phyloP scores from a whole-genome alignment of 345 rosid species.

The Arabis hirsuta region DNA sequence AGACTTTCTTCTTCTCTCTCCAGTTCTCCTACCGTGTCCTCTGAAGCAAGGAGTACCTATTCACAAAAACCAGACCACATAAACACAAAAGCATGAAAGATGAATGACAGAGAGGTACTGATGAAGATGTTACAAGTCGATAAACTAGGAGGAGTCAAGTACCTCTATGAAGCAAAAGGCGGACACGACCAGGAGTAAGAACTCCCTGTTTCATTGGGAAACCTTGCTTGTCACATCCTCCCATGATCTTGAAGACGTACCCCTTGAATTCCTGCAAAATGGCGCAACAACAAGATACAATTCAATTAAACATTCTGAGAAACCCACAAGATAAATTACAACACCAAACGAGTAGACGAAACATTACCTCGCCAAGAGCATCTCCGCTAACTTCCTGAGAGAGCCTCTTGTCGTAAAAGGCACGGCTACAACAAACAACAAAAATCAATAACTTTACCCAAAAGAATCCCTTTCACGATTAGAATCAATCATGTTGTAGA shows the following conservation, averaged over 20 bases:
- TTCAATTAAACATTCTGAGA: not conserved
- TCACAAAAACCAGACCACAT: not conserved
- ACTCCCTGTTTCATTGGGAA: constrained; percentile 96
- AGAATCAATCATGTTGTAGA: not conserved
- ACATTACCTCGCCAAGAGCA: constrained; percentile 72
- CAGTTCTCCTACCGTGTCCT: constrained; percentile 77
- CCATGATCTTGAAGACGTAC: constrained; percentile 85
- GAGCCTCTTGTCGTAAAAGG: constrained; percentile 81
- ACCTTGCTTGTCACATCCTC: constrained; percentile 93
- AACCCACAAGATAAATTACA: not conserved
- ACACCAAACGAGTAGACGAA: not conserved
- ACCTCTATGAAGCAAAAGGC: constrained; percentile 83
- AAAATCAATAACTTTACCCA: not conserved
- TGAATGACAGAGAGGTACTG: not conserved
- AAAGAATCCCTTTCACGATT: too few species aligned
- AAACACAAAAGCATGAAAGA: not conserved
- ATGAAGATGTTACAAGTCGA: not conserved
- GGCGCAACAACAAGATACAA: not conserved
- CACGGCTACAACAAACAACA: constrained; percentile 54
- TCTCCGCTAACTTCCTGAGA: constrained; percentile 88
- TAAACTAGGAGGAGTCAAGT: not conserved
- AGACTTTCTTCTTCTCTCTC: constrained; percentile 87
- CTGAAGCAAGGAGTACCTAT: constrained; percentile 85
- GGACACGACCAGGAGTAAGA: constrained; percentile 82
- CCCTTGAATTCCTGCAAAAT: constrained; percentile 75